Evolutionary conservation across 2,329 filamentous ascomycete species (phyloP).

Genomic region (Cordyceps tenuipes): DNA sequence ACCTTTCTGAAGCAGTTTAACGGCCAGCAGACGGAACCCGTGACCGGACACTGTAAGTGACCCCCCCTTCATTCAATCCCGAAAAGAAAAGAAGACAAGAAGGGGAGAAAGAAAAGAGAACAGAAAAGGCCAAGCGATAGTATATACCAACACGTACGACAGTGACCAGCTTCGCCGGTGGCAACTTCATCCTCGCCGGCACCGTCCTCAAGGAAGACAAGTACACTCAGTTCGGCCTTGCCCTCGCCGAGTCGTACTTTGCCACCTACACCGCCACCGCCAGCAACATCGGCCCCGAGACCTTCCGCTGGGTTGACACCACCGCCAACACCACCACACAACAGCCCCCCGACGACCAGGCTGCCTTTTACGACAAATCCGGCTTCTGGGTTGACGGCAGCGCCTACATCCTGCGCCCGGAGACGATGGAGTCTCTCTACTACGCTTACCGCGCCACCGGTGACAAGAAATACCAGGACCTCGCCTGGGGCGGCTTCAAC

Average conservation of each 20-base stretch:
- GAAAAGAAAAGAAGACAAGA: too few species aligned
- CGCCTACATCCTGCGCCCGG: conserved; percentile 64
- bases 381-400: conserved; percentile 63
- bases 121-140: conserved; percentile 20
- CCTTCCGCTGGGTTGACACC: conserved; percentile 53
- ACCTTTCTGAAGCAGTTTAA: conserved; percentile 60
- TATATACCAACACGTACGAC: conserved; percentile 40
- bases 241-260: conserved; percentile 64
- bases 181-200: conserved; percentile 77
- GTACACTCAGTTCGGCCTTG: conserved; percentile 67
- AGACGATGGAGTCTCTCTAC: conserved; percentile 78
- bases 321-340: conserved; percentile 51
- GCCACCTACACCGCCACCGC: conserved; percentile 61
- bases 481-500: conserved; percentile 72
- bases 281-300: conserved; percentile 70
- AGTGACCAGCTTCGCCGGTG: conserved; percentile 77
- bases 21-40: conserved; percentile 33
- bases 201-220: conserved; percentile 55
- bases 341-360: conserved; percentile 46
- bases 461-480: conserved; percentile 68
- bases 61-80: not conserved
- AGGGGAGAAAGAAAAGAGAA: too few species aligned
- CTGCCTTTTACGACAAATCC: conserved; percentile 56
- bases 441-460: conserved; percentile 78
- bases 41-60: conserved; percentile 42